Evolutionary conservation across 495 filamentous ascomycete genomes (phyloP).

Genomic region (Xylaria scruposa): DNA sequence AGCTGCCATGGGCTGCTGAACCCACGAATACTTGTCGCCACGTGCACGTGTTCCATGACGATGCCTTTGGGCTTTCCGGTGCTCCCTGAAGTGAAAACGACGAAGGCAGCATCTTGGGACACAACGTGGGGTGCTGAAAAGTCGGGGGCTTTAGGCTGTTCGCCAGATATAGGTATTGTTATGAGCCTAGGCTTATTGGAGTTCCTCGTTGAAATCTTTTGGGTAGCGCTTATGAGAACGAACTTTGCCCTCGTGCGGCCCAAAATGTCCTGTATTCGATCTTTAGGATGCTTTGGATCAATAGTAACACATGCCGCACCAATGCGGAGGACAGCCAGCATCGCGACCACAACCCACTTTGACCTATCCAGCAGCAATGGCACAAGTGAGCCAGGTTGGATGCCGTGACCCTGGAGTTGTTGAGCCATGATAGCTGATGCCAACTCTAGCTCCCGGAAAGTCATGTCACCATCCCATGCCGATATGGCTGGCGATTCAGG

Average conservation of each 20-base stretch:
- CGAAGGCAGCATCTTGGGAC: conserved; percentile 52
- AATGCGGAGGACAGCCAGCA: conserved; percentile 54
- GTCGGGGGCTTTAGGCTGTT: conserved; percentile 7
- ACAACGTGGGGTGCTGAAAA: neutral
- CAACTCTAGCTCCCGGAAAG: conserved; percentile 46
- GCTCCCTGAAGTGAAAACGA: conserved; percentile 37
- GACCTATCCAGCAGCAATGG: conserved; percentile 66
- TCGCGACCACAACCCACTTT: conserved; percentile 60
- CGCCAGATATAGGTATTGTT: conserved; percentile 6
- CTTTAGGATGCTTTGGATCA: conserved; percentile 33
- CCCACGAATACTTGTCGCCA: conserved; percentile 40
- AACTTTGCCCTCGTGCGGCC: neutral
- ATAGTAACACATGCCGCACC: conserved; percentile 43
- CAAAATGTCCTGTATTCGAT: conserved; percentile 47
- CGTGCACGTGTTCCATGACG: conserved; percentile 53
- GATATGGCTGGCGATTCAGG: conserved; percentile 44
- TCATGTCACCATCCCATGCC: conserved; percentile 49
- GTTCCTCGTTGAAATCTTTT: neutral
- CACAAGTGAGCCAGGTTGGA: conserved; percentile 58
- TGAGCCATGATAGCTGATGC: conserved; percentile 42
- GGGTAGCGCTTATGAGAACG: neutral
- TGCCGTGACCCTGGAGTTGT: conserved; percentile 43
- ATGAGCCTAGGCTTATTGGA: neutral
- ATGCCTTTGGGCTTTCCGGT: conserved; percentile 46
- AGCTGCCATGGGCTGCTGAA: conserved; percentile 42